Evolutionary conservation across 768 basidiomycete genomes (phyloP), one percentile per base, ranked within the genome.

Genomic region (Mycena maculata): DNA sequence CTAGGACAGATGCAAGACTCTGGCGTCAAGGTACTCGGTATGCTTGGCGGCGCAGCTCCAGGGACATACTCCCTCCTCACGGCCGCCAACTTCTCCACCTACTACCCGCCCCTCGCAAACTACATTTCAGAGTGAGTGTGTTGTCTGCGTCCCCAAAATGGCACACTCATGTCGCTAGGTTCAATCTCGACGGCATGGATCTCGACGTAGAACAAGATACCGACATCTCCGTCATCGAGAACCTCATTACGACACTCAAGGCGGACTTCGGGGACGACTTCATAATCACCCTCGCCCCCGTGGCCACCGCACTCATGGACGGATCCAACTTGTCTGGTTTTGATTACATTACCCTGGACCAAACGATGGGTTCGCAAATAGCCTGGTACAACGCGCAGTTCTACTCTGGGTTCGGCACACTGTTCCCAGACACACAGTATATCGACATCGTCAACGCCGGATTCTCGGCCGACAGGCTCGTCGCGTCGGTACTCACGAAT

Each of bases 311-410:
- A 8, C 56, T 76, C 41, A 69, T 57, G 1, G 65, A 71, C 30
- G 74, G 73, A 23, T 57, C 66, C 2, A 76, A 76, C 56, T 70
- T 76, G 38, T 75, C 74, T 39, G 75, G 75, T 3, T 76, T 76
- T 53, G 67, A 75, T 56, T 76, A 76, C 50, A 52, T 70, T 23
- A 15, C 36, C 2, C 60, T 76, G 0, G 75, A 76, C 36, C 18
- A 57, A 0, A 39, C 31, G 16, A 53, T 68, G 45, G 71, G 68
- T 0, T 13, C 20, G 16, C 36, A 69, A 9, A 76, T 76, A 12
- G 47, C 52, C 11, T 75, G 72, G 73, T 68, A 63, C 48, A 71
- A 70, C 57, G 74, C 71, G 20, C 75, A 76, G 49, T 75, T 74
- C 59, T 75, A 75, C 56, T 72, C 67, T 15, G 75, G 75, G 30